phyloP scores from a whole-genome alignment of 208 protist species.

The Trypanosomatidae sp. region DNA sequence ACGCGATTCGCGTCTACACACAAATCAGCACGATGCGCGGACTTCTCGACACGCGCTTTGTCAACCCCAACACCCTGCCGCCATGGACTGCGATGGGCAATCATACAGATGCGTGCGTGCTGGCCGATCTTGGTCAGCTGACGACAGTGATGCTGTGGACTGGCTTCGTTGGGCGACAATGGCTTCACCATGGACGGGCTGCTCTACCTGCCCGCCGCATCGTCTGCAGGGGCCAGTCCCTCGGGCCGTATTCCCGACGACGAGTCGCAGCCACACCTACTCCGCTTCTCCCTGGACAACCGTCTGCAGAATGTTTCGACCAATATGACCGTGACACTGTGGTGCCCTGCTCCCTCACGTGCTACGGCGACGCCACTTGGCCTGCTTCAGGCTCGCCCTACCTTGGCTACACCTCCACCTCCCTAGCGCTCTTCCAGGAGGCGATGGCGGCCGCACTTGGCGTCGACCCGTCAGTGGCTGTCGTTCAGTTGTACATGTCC shows the following conservation, averaged over 20 bases:
- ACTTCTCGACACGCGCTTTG: constrained; percentile 56
- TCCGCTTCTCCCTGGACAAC: constrained; percentile 37
- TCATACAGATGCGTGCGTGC: constrained; percentile 4
- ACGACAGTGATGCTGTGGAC: constrained; percentile 61
- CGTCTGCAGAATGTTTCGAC: constrained; percentile 21
- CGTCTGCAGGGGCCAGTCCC: neutral
- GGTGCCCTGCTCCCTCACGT: constrained; percentile 36
- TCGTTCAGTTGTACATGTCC: constrained; percentile 26
- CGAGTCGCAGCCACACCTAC: constrained; percentile 14
- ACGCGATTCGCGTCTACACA: constrained; percentile 38
- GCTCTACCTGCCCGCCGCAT: constrained; percentile 49
- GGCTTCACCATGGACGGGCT: constrained; percentile 49
- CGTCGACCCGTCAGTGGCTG: constrained; percentile 31
- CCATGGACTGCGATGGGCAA: neutral
- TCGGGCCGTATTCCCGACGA: neutral
- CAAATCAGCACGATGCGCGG: constrained; percentile 42
- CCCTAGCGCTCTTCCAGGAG: constrained; percentile 34
- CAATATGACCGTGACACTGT: constrained; percentile 17
- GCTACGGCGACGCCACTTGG: constrained; percentile 34
- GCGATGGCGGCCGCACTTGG: constrained; percentile 24
- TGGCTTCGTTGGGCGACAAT: constrained; percentile 47
- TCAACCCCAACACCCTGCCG: constrained; percentile 3
- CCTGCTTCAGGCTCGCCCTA: neutral
- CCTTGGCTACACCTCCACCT: constrained; percentile 17
- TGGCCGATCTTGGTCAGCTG: constrained; percentile 32